Evolutionary conservation across 1,284 basidiomycete species (phyloP).

Genomic region (Tetrapyrgos nigripes): DNA sequence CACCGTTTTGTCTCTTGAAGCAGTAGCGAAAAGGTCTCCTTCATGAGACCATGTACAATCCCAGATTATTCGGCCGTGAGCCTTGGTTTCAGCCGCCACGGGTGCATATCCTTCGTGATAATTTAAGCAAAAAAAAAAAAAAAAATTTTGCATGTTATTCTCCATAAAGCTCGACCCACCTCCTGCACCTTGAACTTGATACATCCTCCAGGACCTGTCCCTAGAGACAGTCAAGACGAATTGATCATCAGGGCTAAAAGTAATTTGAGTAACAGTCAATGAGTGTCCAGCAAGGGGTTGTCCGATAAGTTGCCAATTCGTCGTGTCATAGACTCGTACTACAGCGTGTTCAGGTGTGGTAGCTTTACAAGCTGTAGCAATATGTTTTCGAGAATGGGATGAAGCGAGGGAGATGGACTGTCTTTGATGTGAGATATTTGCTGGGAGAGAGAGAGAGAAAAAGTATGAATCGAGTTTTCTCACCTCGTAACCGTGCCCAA

Average conservation of each 20-base stretch:
- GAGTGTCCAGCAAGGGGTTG: conserved; percentile 82
- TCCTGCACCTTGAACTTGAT: conserved; percentile 50
- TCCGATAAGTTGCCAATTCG: conserved; percentile 74
- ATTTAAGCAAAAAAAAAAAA: neutral
- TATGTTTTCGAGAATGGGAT: conserved; percentile 70
- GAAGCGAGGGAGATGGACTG: conserved; percentile 82
- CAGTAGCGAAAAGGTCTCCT: conserved; percentile 86
- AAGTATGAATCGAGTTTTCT: too few species aligned
- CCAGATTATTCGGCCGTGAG: conserved; percentile 95
- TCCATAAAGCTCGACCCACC: conserved; percentile 35
- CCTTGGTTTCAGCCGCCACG: conserved; percentile 71
- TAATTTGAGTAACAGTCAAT: conserved; percentile 89
- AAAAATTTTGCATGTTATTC: conserved; percentile 1
- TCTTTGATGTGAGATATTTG: too few species aligned
- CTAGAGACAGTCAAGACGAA: conserved; percentile 86
- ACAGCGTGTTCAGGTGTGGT: conserved; percentile 89
- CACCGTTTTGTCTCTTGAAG: conserved; percentile 95
- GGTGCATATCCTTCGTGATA: conserved; percentile 59
- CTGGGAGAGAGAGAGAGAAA: too few species aligned
- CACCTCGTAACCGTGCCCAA: conserved; percentile 98
- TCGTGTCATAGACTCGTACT: conserved; percentile 83
- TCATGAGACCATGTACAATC: conserved; percentile 87
- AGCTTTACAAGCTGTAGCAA: conserved; percentile 95
- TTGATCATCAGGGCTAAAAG: conserved; percentile 86
- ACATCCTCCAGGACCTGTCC: conserved; percentile 94